Evolutionary conservation across 2,329 filamentous ascomycete species (phyloP), one percentile per base, ranked within the genome.

Genomic region (Coniochaeta pulveracea): DNA sequence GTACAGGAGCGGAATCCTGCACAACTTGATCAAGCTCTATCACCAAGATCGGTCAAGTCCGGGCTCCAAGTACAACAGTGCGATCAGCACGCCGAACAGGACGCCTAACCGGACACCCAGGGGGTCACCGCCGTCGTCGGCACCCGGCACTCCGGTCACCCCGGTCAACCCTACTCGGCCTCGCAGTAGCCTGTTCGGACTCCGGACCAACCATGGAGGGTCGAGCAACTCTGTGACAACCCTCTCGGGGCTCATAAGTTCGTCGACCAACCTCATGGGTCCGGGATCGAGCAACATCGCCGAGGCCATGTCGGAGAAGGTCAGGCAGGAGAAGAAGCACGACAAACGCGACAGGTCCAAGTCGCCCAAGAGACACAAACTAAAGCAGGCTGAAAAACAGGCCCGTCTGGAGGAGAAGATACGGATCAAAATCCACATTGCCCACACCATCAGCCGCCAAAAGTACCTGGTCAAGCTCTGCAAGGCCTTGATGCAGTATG

Each of bases 381-480:
- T 39, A 18, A 40, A 38, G n/a, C 18, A 21, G 33, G 26, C 35
- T 11, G 18, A 30, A 8, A 37, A 37, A 27, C 43, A 46, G 26
- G 36, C 34, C 19, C 40, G 42, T n/a, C 49, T 50, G 26, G 41
- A 43, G 14, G 49, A 56, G 21, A 45, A 58, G 45, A 45, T 50
- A 46, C 32, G 51, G 35, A 72, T 75, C 43, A 74, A 67, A 1
- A 57, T 69, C 8, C 70, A 75, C 43, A 77, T 79, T 38, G 73
- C 73, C 5, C 64, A 72, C 40, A 88, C 82, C 11, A 69, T 94
- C 14, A 76, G 78, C 22, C 73, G 86, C 3, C 86, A 94, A 45
- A 72, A 75, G 35, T 95, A 93, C 51, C 67, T 95, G 10, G 69
- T 88, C 35, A 85, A 83, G 52, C 70, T 95, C 24, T 94, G 88